A percentile compares a stretch with the other conserved stretches of the same genome.
These are phyloP conservation scores for Tricholoma bakamatsutake DNA, from an alignment of 768 basidiomycete species.

Conservation along the genomic window DNA sequence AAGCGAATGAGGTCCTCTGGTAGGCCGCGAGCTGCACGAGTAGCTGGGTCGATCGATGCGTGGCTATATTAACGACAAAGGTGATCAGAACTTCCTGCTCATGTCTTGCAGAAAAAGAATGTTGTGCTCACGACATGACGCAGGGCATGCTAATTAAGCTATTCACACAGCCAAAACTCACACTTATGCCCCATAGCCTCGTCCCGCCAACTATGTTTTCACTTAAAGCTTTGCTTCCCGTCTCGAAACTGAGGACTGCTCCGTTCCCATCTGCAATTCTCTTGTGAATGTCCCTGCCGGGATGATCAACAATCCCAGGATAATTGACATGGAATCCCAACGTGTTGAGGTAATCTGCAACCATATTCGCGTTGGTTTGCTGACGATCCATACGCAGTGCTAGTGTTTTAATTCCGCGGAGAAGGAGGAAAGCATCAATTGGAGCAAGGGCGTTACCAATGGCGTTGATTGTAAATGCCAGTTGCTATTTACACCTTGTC, in stretches of 20 bases:
- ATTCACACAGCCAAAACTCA: slow-evolving; percentile 98
- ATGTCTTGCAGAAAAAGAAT: slow-evolving; percentile 4
- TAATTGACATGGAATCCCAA: slow-evolving; percentile 92
- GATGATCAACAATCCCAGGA: slow-evolving; percentile 81
- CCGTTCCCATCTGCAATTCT: slow-evolving; percentile 89
- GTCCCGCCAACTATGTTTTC: slow-evolving; percentile 92
- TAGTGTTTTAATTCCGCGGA: slow-evolving; percentile 94
- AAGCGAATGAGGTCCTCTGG: slow-evolving; percentile 98
- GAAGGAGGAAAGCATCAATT: slow-evolving; percentile 93
- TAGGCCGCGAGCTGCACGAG: slow-evolving; percentile 92
- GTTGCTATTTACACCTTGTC: slow-evolving; percentile 43
- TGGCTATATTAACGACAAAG: slow-evolving; percentile 48
- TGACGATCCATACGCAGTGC: slow-evolving; percentile 95
- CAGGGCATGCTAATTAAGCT: slow-evolving; percentile 99
- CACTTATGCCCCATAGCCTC: slow-evolving; percentile 94
- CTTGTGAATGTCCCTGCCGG: slow-evolving; percentile 82
- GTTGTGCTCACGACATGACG: slow-evolving; percentile 88
- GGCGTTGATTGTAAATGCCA: slow-evolving; percentile 89
- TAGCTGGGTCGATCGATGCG: slow-evolving; percentile 93
- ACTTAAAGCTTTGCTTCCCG: slow-evolving; percentile 84
- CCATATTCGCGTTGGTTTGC: slow-evolving; percentile 72
- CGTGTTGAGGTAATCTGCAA: slow-evolving; percentile 78
- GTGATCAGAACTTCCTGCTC: slow-evolving; percentile 6
- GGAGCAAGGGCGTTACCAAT: slow-evolving; percentile 93
- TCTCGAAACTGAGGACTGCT: slow-evolving; percentile 92